These are phyloP conservation scores for Sordariomycetes sp. DNA, from an alignment of 2,329 filamentous ascomycete genomes.

Conservation along the genomic window DNA sequence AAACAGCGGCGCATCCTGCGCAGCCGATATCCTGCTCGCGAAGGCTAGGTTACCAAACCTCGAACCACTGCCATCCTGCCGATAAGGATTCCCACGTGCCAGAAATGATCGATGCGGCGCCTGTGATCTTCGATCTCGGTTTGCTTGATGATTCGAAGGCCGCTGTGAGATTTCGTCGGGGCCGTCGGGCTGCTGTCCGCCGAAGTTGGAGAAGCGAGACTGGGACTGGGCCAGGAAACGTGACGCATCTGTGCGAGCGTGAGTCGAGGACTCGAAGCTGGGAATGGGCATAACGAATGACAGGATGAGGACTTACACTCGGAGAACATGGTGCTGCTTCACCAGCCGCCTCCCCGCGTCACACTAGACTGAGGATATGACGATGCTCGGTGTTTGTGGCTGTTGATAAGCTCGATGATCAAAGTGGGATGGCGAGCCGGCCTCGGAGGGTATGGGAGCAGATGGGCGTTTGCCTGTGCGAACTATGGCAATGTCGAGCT, in stretches of 20 bases:
- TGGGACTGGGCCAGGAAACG: conserved; percentile 94
- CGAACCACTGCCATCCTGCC: conserved; percentile 61
- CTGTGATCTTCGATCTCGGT: too few species aligned
- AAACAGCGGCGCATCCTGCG: conserved; percentile 83
- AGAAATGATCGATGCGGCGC: conserved; percentile 29
- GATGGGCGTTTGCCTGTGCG: too few species aligned
- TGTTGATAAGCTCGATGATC: too few species aligned
- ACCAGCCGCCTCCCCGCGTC: conserved; percentile 6
- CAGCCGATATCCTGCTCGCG: conserved; percentile 62
- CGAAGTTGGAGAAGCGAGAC: conserved; percentile 71
- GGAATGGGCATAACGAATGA: not conserved
- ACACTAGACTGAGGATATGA: not conserved
- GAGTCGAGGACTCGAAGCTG: conserved; percentile 6
- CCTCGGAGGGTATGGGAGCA: too few species aligned
- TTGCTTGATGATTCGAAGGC: too few species aligned
- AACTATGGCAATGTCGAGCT: too few species aligned
- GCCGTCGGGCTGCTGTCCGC: conserved; percentile 31
- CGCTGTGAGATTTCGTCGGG: conserved; percentile 14
- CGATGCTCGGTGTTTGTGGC: not conserved
- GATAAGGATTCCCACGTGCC: conserved; percentile 66
- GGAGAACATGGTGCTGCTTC: conserved; percentile 12
- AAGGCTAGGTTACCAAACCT: conserved; percentile 66
- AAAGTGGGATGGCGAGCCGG: not conserved
- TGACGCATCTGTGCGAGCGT: conserved; percentile 66
- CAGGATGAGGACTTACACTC: conserved; percentile 6